Base-by-base conservation (phyloP, 2,329 filamentous ascomycete species). In the Trichoderma lentiforme region DNA sequence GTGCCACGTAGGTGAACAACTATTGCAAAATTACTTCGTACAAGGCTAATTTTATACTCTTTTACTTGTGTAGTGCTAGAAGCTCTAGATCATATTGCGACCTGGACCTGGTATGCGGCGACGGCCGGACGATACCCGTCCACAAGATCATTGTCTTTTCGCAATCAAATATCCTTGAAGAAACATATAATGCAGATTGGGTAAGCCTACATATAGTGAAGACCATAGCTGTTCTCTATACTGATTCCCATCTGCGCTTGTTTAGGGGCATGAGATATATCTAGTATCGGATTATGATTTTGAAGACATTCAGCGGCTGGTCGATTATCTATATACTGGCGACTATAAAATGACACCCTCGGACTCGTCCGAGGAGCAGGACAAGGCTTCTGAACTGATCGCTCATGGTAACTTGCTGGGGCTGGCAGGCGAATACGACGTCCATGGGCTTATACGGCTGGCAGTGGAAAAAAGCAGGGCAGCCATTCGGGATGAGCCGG, bases 1-100 rank as follows among this genome's bases (percentile, higher is more conserved):
- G 3, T 21, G 4, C 9, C 2, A 51, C 4, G 47, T 51, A 51
- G 0, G 47, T 21, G 47, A 51, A 39, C 0, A 3, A 8, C 4
- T 21, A 51, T 51, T 14, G 5, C 9, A 12, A n/a, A 11, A 24
- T 4, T 21, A 24, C n/a, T 6, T 21, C 2, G 9, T 51, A 51
- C 4, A 24, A 2, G 4, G 2, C 28, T 34, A n/a, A 58, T n/a
- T 2, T 28, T 34, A 12, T 1, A 32, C 12, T 4, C 0, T 5
- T 1, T 1, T 34, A 6, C 3, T 14, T 32, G 18, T 14, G 3
- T 21, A 60, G 57, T 34, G 11, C 57, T 3, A n/a, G 12, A 34
- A 60, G 15, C 3, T 0, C 2, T 3, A 15, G 18, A 34, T 7
- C 32, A 3, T 21, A 34, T 1, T 34, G 30, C 15, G 57, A 60